A percentile compares a stretch with the other conserved stretches of the same genome.
phyloP scores from a whole-genome alignment of 2,329 filamentous ascomycete genomes.

The Kalmusia sp. region DNA sequence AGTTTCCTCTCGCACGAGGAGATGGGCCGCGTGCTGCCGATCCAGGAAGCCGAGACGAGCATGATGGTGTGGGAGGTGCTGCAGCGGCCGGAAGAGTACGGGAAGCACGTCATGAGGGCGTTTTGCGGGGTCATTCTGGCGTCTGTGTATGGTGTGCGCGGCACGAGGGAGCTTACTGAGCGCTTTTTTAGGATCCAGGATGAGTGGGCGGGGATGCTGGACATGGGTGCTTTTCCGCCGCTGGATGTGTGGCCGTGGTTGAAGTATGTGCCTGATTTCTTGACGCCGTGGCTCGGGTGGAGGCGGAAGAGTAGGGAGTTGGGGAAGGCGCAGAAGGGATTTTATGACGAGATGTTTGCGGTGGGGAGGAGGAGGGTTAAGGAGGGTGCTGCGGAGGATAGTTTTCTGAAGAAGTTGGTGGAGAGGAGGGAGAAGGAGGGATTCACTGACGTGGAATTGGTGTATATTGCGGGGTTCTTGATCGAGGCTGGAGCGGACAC shows the following conservation, averaged over 20 bases:
- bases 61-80: conserved; percentile 20
- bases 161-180: conserved; percentile 4
- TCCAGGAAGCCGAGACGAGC: conserved; percentile 19
- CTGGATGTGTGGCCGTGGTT: conserved; percentile 16
- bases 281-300: conserved; percentile 20
- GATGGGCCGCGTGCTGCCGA: conserved; percentile 9
- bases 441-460: conserved; percentile 15
- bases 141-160: conserved; percentile 16
- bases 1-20: conserved; percentile 9
- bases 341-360: conserved; percentile 14
- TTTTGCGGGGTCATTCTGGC: conserved; percentile 17
- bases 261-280: conserved; percentile 10
- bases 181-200: conserved; percentile 16
- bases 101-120: conserved; percentile 10
- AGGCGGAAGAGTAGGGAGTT: conserved; percentile 10
- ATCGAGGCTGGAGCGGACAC: conserved; percentile 34
- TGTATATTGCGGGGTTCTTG: conserved; percentile 14
- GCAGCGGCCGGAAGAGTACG: not conserved
- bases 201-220: conserved; percentile 13
- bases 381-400: conserved; percentile 8
- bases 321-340: conserved; percentile 8
- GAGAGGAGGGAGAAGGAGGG: conserved; percentile 14
- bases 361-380: conserved; percentile 8
- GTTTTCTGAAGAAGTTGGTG: conserved; percentile 9
- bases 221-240: conserved; percentile 12